phyloP scores from a whole-genome alignment of 2,329 filamentous ascomycete genomes.

The Fusarium fracticaudum region DNA sequence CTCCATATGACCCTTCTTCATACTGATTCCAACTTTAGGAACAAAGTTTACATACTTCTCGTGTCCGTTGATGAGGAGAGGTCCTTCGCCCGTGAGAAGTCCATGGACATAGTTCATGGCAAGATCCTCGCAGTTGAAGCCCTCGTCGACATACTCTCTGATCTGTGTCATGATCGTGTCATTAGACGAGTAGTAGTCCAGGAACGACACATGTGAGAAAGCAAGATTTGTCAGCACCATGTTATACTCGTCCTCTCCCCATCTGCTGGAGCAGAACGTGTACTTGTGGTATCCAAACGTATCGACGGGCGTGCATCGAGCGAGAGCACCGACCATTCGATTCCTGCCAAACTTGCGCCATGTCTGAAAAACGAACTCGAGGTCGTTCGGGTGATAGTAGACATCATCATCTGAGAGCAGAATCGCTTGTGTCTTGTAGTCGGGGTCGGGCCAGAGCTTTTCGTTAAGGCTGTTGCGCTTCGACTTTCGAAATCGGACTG shows the following conservation, averaged over 20 bases:
- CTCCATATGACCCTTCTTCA: constrained; percentile 46
- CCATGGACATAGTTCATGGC: constrained; percentile 51
- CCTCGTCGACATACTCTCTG: constrained; percentile 50
- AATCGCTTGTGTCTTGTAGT: constrained; percentile 51
- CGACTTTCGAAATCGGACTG: constrained; percentile 48
- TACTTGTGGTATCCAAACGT: constrained; percentile 45
- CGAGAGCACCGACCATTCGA: constrained; percentile 49
- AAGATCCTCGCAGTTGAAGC: constrained; percentile 55
- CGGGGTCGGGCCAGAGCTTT: constrained; percentile 50
- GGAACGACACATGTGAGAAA: constrained; percentile 51
- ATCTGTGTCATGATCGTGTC: constrained; percentile 45
- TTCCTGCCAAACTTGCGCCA: constrained; percentile 52
- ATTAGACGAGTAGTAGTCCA: constrained; percentile 52
- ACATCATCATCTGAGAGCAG: constrained; percentile 54
- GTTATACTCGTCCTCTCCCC: constrained; percentile 45
- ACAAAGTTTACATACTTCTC: constrained; percentile 47
- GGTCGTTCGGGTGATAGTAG: constrained; percentile 50
- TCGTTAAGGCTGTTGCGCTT: constrained; percentile 50
- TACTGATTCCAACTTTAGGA: constrained; percentile 48
- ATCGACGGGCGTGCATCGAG: constrained; percentile 47
- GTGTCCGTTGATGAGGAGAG: constrained; percentile 48
- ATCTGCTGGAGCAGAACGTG: constrained; percentile 44
- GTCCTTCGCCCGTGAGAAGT: constrained; percentile 47
- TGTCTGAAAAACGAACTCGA: constrained; percentile 53
- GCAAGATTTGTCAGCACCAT: constrained; percentile 52